Conservation (phyloP, 169 alveolate species). For the Plasmodium malariae region DNA sequence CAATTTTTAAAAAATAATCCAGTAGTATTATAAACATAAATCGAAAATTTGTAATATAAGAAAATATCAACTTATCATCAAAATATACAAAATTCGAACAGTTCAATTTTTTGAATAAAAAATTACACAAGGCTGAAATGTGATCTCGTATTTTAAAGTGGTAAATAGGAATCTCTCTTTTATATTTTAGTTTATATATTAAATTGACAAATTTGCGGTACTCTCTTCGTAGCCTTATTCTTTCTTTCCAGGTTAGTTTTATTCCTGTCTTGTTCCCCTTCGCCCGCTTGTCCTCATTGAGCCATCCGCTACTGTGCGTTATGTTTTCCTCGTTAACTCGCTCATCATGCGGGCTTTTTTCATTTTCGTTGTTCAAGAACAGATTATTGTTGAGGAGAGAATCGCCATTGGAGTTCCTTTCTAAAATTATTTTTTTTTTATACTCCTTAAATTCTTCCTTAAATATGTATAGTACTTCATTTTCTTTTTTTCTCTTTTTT, state of each 20-base stretch:
- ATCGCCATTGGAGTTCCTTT: background rate
- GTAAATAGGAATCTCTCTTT: constrained; percentile 66
- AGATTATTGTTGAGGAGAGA: too few species aligned
- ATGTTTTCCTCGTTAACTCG: too few species aligned
- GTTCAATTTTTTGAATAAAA: constrained; percentile 10
- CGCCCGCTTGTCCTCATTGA: background rate
- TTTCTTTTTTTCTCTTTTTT: constrained; percentile 55
- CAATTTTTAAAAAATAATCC: constrained; percentile 45
- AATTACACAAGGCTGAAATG: constrained; percentile 12
- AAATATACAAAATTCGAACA: constrained; percentile 37
- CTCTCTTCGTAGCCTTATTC: constrained; percentile 5
- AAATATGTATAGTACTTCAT: constrained; percentile 26
- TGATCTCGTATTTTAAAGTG: constrained; percentile 38
- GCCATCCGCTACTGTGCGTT: too few species aligned
- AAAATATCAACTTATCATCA: constrained; percentile 53
- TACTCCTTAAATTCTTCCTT: constrained; percentile 59
- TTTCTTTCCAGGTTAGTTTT: constrained; percentile 26
- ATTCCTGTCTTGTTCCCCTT: background rate
- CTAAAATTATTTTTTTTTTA: constrained; percentile 8
- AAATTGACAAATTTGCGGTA: constrained; percentile 4
- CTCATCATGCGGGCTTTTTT: too few species aligned
- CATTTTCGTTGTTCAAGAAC: too few species aligned
- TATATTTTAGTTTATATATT: constrained; percentile 45
- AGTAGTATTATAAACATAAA: constrained; percentile 27
- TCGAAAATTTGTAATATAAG: constrained; percentile 44